Evolutionary conservation across 371 early-diverging fungal genomes (phyloP).

Genomic region (Blakeslea trispora): DNA sequence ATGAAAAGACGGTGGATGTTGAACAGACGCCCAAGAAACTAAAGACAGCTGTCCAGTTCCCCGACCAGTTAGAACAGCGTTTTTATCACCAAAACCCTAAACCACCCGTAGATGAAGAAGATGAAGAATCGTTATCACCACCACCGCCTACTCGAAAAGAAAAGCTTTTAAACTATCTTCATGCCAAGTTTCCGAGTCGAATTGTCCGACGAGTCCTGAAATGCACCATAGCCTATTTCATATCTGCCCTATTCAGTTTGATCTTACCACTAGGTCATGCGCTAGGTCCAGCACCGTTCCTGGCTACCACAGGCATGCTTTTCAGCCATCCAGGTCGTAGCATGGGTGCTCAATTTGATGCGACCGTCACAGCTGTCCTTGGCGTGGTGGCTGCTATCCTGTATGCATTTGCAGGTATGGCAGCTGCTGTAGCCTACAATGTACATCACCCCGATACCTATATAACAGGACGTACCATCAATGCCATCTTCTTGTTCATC

Average conservation of each 20-base stretch:
- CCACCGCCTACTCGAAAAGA: conserved; percentile 15
- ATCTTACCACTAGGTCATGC: conserved; percentile 34
- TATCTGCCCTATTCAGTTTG: conserved; percentile 45
- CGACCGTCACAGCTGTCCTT: conserved; percentile 42
- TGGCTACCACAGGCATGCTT: conserved; percentile 48
- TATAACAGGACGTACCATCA: conserved; percentile 22
- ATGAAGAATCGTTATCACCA: conserved; percentile 5
- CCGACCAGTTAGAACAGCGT: conserved; percentile 14
- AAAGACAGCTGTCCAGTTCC: conserved; percentile 14
- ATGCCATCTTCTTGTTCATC: conserved; percentile 31
- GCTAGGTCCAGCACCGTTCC: conserved; percentile 44
- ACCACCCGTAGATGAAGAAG: conserved; percentile 22
- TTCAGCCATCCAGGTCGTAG: conserved; percentile 57
- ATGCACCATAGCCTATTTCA: conserved; percentile 52
- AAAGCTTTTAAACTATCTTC: conserved; percentile 21
- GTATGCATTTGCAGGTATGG: conserved; percentile 42
- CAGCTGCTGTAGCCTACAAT: conserved; percentile 38
- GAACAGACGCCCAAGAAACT: not conserved
- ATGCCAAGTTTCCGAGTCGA: conserved; percentile 48
- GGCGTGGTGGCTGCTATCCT: conserved; percentile 41
- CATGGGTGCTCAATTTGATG: conserved; percentile 53
- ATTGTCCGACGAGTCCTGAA: conserved; percentile 58
- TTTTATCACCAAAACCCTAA: conserved; percentile 19
- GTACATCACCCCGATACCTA: conserved; percentile 18
- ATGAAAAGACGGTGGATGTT: not conserved